Evolutionary conservation across 208 protist species (phyloP).

Genomic region (Wallacemonas rigidus): DNA sequence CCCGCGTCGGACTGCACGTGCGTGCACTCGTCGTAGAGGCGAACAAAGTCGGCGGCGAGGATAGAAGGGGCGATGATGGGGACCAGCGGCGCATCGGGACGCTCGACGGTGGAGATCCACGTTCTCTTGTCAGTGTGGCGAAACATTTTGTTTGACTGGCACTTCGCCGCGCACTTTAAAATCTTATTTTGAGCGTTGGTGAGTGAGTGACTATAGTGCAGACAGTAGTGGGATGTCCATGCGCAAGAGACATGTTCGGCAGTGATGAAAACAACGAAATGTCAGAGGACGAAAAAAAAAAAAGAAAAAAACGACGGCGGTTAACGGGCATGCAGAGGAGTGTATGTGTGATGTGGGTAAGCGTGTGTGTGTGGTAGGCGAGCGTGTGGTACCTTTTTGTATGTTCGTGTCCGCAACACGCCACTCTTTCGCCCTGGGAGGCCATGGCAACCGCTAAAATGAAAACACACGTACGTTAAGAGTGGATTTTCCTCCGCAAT

Average conservation of each 20-base stretch:
- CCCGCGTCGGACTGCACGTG: slow-evolving; percentile 68
- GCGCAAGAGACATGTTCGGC: no score
- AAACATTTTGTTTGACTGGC: slow-evolving; percentile 34
- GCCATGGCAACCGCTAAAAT: no score
- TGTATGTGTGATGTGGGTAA: neutral
- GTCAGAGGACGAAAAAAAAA: slow-evolving; percentile 2
- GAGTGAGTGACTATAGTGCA: no score
- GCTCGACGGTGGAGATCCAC: slow-evolving; percentile 54
- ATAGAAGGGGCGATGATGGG: slow-evolving; percentile 92
- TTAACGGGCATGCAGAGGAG: no score
- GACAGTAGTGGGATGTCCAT: no score
- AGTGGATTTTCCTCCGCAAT: neutral
- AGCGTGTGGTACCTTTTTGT: no score
- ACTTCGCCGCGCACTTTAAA: no score
- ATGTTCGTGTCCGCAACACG: no score
- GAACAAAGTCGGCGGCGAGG: slow-evolving; percentile 88
- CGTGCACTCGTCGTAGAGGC: slow-evolving; percentile 79
- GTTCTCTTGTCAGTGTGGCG: slow-evolving; percentile 60
- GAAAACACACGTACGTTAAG: no score
- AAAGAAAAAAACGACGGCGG: slow-evolving; percentile 11
- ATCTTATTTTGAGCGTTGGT: no score
- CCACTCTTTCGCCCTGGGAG: no score
- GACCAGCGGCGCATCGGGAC: slow-evolving; percentile 37
- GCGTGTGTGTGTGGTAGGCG: neutral
- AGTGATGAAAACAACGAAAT: no score